Evolutionary conservation across 768 basidiomycete species (phyloP).

Genomic region (Xerocomellus amylosporus): DNA sequence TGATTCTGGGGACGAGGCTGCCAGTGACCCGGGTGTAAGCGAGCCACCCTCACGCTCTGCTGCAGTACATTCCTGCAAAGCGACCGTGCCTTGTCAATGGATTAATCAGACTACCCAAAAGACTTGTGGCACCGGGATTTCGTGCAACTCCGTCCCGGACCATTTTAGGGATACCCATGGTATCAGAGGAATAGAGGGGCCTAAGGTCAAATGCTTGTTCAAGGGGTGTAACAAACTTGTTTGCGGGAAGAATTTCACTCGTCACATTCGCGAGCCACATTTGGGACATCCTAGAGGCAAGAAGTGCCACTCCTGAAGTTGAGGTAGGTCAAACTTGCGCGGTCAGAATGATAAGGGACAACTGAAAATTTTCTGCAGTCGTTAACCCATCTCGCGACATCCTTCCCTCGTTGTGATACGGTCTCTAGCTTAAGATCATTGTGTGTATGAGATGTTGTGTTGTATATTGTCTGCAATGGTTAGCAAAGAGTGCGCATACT

Average conservation of each 20-base stretch:
- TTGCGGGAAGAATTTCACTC: not conserved
- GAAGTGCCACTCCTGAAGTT: not conserved
- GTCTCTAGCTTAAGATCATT: not conserved
- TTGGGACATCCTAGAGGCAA: not conserved
- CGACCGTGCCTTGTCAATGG: not conserved
- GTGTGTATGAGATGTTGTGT: not conserved
- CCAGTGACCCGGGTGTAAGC: not conserved
- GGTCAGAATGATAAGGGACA: not conserved
- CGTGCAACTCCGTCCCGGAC: not conserved
- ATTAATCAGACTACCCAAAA: too few species aligned
- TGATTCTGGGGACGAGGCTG: not conserved
- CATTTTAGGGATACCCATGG: not conserved
- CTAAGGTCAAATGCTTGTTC: not conserved
- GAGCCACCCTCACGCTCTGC: not conserved
- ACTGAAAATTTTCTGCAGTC: not conserved
- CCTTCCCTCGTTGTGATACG: not conserved
- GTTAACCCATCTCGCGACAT: too few species aligned
- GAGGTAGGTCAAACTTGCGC: not conserved
- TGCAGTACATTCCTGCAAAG: not conserved
- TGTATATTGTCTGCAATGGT: too few species aligned
- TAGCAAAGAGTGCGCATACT: too few species aligned
- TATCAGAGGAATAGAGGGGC: not conserved
- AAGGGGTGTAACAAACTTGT: rapidly evolving
- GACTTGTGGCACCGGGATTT: not conserved
- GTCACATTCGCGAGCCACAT: not conserved